Evolutionary conservation across 768 basidiomycete species (phyloP), one percentile per base, ranked within the genome.

Genomic region (Auriscalpium microsporum): DNA sequence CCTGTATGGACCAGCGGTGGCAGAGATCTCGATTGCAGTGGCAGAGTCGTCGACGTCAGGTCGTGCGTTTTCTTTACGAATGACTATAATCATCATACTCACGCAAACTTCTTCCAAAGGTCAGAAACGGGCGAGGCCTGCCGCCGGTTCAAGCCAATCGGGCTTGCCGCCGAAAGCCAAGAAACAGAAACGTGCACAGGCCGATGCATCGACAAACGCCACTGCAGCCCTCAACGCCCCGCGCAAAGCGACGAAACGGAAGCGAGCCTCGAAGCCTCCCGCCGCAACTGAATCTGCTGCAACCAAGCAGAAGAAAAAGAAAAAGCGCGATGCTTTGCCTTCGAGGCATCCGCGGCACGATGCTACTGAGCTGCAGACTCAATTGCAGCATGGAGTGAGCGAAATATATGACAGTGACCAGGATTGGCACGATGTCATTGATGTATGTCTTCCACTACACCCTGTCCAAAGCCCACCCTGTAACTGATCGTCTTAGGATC

Each of bases 1-100:
- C 9, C 73, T 87, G 13, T 71, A 82, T 54, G 90, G 91, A 71
- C 87, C 86, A 68, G 89, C 80, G 60, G 77, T 79, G 11, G 71
- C 67, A 16, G 88, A 86, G 75, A 84, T 76, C 63, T 73, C 73
- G 11, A 84, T 81, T 62, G 57, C 67, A 45, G 64, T 56, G 21
- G 21, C 21, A 21, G 21, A 21, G 21, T 21, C 21, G 21, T 21
- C 21, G 21, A 21, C 21, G 21, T 21, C 21, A 21, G 21, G 21
- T 21, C 21, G 21, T 21, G 21, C 21, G 21, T 3, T 21, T 21
- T 21, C 21, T 21, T 21, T 21, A 21, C 21, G 1, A 1, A 21
- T 21, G 21, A 21, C 21, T 21, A 21, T 21, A 1, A 21, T 21
- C n/a, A 66, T 66, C 13, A 19, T 53, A 37, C 50, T 54, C 7